These are phyloP conservation scores for Vachellia collinsii DNA, from an alignment of 306 rosid species.

Conservation along the genomic window DNA sequence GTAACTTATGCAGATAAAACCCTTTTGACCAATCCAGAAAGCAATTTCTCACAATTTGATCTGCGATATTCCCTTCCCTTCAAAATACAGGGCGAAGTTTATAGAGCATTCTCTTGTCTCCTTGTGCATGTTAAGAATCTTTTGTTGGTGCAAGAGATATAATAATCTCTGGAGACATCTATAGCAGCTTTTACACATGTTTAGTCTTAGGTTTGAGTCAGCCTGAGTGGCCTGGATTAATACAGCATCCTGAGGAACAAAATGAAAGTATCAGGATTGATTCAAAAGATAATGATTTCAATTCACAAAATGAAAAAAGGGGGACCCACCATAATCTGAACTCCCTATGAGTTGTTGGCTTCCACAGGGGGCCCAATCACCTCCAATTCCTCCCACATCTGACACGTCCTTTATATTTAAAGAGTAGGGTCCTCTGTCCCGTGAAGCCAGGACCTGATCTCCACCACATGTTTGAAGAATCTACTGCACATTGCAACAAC, in stretches of 20 bases:
- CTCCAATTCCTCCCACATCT: neutral
- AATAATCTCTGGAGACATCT: neutral
- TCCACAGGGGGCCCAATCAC: neutral
- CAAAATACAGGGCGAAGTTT: too few species aligned
- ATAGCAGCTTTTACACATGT: neutral
- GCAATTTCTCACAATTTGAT: neutral
- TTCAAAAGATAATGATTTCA: neutral
- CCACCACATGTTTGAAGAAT: neutral
- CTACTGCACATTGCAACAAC: neutral
- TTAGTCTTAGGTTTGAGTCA: neutral
- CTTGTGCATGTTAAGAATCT: too few species aligned
- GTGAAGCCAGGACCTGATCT: conserved; percentile 14
- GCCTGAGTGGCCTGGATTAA: neutral
- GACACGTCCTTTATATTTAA: neutral
- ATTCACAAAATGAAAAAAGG: neutral
- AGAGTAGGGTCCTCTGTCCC: neutral
- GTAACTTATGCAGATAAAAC: neutral
- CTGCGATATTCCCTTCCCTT: too few species aligned
- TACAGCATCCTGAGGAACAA: neutral
- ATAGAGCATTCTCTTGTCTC: too few species aligned
- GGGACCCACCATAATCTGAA: neutral
- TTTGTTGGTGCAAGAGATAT: too few species aligned
- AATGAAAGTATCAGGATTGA: neutral
- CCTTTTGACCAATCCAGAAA: neutral
- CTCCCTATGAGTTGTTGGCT: neutral